Evolutionary conservation across 2,329 filamentous ascomycete genomes (phyloP).

Genomic region (Chrysosporium keratinophilum): DNA sequence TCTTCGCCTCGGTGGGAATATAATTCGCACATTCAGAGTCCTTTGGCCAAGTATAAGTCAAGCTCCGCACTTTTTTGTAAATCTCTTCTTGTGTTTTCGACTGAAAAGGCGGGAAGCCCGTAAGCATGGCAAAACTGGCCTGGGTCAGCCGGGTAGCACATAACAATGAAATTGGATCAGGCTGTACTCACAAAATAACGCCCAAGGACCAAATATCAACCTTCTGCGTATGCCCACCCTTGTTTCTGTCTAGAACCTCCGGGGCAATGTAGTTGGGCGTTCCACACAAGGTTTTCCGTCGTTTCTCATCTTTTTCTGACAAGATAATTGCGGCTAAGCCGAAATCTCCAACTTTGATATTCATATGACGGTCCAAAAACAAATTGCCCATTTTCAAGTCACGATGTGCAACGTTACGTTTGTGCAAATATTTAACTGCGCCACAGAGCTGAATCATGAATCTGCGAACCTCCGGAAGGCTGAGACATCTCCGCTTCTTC

Average conservation of each 20-base stretch:
- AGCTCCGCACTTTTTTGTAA: conserved; percentile 39
- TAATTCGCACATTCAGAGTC: conserved; percentile 35
- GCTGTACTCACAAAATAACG: conserved; percentile 70
- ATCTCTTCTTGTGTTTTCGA: conserved; percentile 51
- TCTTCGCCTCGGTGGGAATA: conserved; percentile 42
- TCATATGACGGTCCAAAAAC: conserved; percentile 89
- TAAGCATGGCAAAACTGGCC: conserved; percentile 80
- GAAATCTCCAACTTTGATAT: conserved; percentile 96
- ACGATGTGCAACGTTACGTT: conserved; percentile 88
- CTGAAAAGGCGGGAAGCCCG: conserved; percentile 92
- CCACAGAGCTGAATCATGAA: conserved; percentile 93
- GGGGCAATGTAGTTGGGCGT: conserved; percentile 98
- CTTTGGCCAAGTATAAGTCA: conserved; percentile 43
- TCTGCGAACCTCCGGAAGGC: conserved; percentile 84
- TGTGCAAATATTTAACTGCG: conserved; percentile 96
- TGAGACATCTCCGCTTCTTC: conserved; percentile 79
- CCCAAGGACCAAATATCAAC: conserved; percentile 98
- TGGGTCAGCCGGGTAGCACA: conserved; percentile 19
- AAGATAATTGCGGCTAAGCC: conserved; percentile 84
- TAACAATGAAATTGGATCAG: neutral
- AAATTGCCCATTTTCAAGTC: conserved; percentile 98
- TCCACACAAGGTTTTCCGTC: conserved; percentile 87
- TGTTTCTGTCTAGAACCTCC: conserved; percentile 87
- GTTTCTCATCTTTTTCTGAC: conserved; percentile 75
- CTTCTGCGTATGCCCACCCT: conserved; percentile 91